Evolutionary conservation across 176 grass and related monocot species (phyloP).

Genomic region (Triticum timopheevii): DNA sequence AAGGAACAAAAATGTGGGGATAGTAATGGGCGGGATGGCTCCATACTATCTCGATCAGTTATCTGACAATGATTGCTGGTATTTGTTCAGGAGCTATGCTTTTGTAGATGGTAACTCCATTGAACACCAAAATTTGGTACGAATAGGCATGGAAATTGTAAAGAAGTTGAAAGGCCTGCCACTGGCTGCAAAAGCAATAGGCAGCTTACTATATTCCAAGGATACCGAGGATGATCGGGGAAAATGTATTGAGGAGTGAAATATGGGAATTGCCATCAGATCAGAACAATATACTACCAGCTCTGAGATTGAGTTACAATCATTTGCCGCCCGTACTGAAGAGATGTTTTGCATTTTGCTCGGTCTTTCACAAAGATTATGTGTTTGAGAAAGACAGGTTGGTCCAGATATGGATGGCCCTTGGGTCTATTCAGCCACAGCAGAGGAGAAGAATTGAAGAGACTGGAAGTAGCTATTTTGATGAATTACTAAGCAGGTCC

Average conservation of each 20-base stretch:
- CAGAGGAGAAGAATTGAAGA: constrained; percentile 54
- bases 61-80: constrained; percentile 67
- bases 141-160: constrained; percentile 73
- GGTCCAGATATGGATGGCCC: constrained; percentile 76
- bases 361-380: constrained; percentile 78
- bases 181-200: constrained; percentile 70
- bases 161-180: constrained; percentile 80
- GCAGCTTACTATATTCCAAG: constrained; percentile 58
- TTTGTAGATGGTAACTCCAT: constrained; percentile 53
- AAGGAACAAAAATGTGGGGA: constrained; percentile 57
- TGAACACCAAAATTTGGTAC: constrained; percentile 52
- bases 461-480: constrained; percentile 61
- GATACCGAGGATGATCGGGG: constrained; percentile 63
- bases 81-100: constrained; percentile 74
- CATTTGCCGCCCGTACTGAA: constrained; percentile 67
- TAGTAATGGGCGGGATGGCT: constrained; percentile 40
- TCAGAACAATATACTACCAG: constrained; percentile 71
- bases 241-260: constrained; percentile 66
- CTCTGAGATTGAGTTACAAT: constrained; percentile 74
- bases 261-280: constrained; percentile 76
- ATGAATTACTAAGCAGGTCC: constrained; percentile 70
- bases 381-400: constrained; percentile 52
- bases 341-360: constrained; percentile 80
- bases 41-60: constrained; percentile 56
- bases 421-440: constrained; percentile 58